Evolutionary conservation across 345 rosid species (phyloP), one percentile per base, ranked within the genome.

Genomic region (Brassica incana): DNA sequence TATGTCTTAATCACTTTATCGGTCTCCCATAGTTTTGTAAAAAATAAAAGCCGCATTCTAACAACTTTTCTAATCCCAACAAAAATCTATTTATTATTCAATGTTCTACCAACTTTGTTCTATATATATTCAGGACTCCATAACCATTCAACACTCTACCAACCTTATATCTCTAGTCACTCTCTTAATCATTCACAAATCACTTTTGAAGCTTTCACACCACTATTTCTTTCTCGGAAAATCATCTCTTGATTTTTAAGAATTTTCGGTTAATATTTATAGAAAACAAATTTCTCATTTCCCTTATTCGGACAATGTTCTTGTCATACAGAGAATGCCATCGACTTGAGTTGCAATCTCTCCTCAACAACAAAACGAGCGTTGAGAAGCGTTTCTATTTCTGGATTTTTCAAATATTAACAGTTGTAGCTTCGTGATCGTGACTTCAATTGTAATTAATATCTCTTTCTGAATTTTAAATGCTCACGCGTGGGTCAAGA

Each of bases 391-490:
- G 88, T 84, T 92, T 91, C 77, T 90, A 90, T 71, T 95, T 95
- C 74, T 91, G 99, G 97, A 92, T 94, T 79, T 92, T 92, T 70
- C 94, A 90, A 78, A 88, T 91, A 86, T 91, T 75, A 88, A 83
- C 82, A 84, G 88, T 77, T 85, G 71, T 76, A 80, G 60, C 15
- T 75, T 43, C 54, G 20, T 56, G 12, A 80, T 43, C 32, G 56
- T 56, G 8, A 75, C 72, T 20, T 62, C 6, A 16, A 5, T 33
- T 43, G 12, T 20, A 32, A 60, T 12, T 20, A 32, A 60, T 12
- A 52, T 15, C 58, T 14, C 16, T 52, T 52, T 52, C 35, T 33
- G 65, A 12, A n/a, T 67, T 38, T 0, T 64, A 33, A 32, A 3
- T n/a, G 15, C 23, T 6, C 25, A 64, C 68, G 68, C 68, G 68